These are phyloP conservation scores for Umbelopsis sp. DNA, from an alignment of 192 early-diverging fungal species.

Conservation along the genomic window DNA sequence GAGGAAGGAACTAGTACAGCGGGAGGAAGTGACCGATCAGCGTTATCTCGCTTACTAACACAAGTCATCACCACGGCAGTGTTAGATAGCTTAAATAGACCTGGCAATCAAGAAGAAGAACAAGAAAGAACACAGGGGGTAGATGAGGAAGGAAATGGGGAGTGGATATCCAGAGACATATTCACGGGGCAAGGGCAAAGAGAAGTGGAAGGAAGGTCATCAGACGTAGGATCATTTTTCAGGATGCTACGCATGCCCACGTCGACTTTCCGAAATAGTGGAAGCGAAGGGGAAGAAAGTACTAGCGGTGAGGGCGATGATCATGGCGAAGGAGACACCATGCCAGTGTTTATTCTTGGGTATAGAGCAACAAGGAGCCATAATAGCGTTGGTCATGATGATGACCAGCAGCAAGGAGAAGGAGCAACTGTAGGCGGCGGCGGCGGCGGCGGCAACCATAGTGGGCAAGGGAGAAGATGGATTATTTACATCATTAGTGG, in stretches of 20 bases:
- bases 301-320: not conserved
- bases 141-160: not conserved
- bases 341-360: slow-evolving; percentile 14
- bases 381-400: not conserved
- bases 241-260: slow-evolving; percentile 12
- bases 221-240: not conserved
- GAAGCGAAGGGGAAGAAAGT: too few relatives aligned
- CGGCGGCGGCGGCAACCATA: too few relatives aligned
- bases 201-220: not conserved
- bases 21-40: not conserved
- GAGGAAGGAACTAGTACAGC: not conserved
- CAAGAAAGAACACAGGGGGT: not conserved
- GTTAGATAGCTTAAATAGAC: slow-evolving; percentile 6
- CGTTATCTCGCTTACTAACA: slow-evolving; percentile 1
- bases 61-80: not conserved
- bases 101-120: not conserved
- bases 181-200: not conserved
- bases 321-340: not conserved
- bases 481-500: slow-evolving; percentile 35
- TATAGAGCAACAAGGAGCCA: slow-evolving; percentile 16
- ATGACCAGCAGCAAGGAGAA: not conserved
- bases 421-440: not conserved
- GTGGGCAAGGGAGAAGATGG: slow-evolving; percentile 25
- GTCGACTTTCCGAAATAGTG: not conserved
- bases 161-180: not conserved